A percentile compares a stretch with the other conserved stretches of the same genome.
These are phyloP conservation scores for Karstenula rhodostoma DNA, from an alignment of 2,329 filamentous ascomycete genomes.

Conservation along the genomic window DNA sequence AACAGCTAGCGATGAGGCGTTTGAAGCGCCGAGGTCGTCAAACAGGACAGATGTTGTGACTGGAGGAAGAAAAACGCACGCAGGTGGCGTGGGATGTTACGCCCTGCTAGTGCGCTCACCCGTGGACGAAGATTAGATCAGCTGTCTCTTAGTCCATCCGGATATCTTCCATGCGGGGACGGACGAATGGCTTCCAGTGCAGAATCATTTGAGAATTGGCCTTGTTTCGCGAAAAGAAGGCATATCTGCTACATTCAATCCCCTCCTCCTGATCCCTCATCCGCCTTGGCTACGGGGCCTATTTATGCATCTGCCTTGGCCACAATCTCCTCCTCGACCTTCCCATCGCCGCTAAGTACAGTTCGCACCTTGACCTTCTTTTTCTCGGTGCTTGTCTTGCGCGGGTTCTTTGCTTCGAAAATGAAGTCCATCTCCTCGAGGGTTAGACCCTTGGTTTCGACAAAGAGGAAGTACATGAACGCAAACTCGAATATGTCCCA, in stretches of 20 bases:
- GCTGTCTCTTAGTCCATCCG: not conserved
- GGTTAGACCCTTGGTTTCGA: constrained; percentile 35
- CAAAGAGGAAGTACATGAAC: constrained; percentile 38
- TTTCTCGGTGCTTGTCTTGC: constrained; percentile 31
- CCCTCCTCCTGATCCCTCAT: not conserved
- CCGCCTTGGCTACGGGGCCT: not conserved
- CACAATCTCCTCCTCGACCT: constrained; percentile 45
- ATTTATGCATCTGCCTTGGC: constrained; percentile 16
- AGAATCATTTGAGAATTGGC: not conserved
- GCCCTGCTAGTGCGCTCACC: no score
- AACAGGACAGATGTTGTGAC: no score
- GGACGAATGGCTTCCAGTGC: not conserved
- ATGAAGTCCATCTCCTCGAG: constrained; percentile 35
- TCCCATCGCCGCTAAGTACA: constrained; percentile 23
- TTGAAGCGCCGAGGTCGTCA: no score
- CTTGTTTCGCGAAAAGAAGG: no score
- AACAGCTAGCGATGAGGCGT: no score
- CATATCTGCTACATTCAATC: not conserved
- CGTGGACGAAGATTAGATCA: no score
- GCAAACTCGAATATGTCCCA: constrained; percentile 35
- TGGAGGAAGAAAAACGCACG: no score
- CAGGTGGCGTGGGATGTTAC: no score
- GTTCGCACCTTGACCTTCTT: constrained; percentile 30
- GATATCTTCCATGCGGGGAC: not conserved
- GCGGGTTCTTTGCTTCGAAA: constrained; percentile 35